Base-by-base conservation (phyloP, 148 eudicot species). In the Spergularia bocconei region DNA sequence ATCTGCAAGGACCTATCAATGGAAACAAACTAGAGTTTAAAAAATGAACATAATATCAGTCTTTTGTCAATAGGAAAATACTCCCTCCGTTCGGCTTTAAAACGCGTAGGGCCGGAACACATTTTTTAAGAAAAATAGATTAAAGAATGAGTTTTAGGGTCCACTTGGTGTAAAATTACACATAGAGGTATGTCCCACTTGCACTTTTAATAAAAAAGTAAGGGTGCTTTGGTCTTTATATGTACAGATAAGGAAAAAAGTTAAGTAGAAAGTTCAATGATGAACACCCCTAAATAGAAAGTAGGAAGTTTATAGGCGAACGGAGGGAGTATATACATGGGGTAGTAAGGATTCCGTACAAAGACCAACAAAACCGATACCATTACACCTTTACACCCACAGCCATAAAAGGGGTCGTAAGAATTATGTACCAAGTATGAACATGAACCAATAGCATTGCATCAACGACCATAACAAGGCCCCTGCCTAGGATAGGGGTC, bases 1-100 rank as follows among this genome's bases (percentile, higher is more conserved):
- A 84, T 95, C 99, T 15, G 99, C 99, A 87, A 95, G 95, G 82
- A 95, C 96, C 99, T 95, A 88, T 23, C 80, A 67, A 76, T 56
- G 53, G 51, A 56, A 59, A 36, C 55, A 6, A 62, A 69, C 11
- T n/a, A 69, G 59, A 11, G 16, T 59, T 47, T 51, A 21, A 55
- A 13, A n/a, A 63, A 48, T 14, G 64, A 80, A 13, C 47, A n/a
- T 20, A 25, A 33, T 12, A 52, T 62, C 47, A 38, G 33, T 36
- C 29, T 48, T 38, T 44, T 36, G 8, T 15, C 33, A 17, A 12
- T 25, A 19, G 2, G 9, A 65, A 23, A 56, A 44, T 11, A n/a
- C n/a, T n/a, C n/a, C n/a, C n/a, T n/a, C n/a, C n/a, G n/a, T n/a
- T n/a, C n/a, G n/a, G n/a, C n/a, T n/a, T n/a, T n/a, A n/a, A n/a